Percentiles rank a stretch among this genome's conserved stretches.
Evolutionary conservation across 768 basidiomycete species (phyloP).

Genomic region (Boletellus ananas): DNA sequence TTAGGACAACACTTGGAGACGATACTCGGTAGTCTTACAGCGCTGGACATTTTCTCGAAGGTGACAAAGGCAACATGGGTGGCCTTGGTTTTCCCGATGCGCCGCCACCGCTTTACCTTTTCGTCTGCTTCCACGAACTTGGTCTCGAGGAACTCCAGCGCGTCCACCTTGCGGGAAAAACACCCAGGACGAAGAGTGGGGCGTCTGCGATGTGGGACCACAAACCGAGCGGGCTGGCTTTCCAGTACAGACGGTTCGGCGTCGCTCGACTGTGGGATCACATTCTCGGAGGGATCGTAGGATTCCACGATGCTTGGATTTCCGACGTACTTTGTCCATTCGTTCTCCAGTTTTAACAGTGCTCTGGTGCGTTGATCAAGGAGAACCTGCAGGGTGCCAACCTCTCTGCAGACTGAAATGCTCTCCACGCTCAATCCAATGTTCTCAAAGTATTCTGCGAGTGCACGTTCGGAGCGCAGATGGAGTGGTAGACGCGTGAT

Average conservation of each 20-base stretch:
- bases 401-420: slow-evolving; percentile 83
- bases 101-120: slow-evolving; percentile 68
- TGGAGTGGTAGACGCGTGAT: slow-evolving; percentile 82
- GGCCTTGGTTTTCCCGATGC: slow-evolving; percentile 70
- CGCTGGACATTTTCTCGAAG: slow-evolving; percentile 92
- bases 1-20: not conserved
- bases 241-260: slow-evolving; percentile 53
- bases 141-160: slow-evolving; percentile 81
- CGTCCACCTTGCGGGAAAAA: slow-evolving; percentile 79
- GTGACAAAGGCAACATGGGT: slow-evolving; percentile 92
- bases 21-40: slow-evolving; percentile 45
- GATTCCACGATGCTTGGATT: slow-evolving; percentile 86
- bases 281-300: slow-evolving; percentile 70
- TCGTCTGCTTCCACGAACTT: slow-evolving; percentile 82
- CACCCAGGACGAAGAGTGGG: slow-evolving; percentile 74
- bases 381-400: slow-evolving; percentile 64
- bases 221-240: slow-evolving; percentile 52
- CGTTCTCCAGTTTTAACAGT: slow-evolving; percentile 70
- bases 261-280: slow-evolving; percentile 41
- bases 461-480: slow-evolving; percentile 75
- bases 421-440: slow-evolving; percentile 88
- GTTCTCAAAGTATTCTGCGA: slow-evolving; percentile 93
- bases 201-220: slow-evolving; percentile 69
- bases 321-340: slow-evolving; percentile 90
- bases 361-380: slow-evolving; percentile 80